Conservation (phyloP, 352 stramenopile genomes). For the Poterioochromonas sp. region DNA sequence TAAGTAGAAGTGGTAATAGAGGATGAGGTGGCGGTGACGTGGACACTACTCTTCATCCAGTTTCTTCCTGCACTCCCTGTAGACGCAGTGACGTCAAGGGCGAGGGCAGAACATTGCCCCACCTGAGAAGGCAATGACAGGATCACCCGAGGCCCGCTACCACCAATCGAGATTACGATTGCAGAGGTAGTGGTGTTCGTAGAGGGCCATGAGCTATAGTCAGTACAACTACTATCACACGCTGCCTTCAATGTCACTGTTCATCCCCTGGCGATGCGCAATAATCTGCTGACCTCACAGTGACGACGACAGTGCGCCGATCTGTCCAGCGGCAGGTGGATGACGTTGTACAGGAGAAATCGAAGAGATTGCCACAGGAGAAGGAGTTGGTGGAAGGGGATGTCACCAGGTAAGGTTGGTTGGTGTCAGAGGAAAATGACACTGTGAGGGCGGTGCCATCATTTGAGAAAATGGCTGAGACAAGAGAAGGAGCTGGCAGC, state of each 20-base stretch:
- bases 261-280: background rate
- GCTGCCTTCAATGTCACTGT: background rate
- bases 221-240: background rate
- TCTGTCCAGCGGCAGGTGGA: background rate
- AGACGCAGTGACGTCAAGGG: background rate
- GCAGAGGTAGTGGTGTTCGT: background rate
- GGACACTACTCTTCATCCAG: too few species aligned
- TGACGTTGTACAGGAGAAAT: background rate
- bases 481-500: background rate
- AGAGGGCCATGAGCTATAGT: background rate
- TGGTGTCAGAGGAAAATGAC: background rate
- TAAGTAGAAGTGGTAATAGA: too few species aligned
- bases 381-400: background rate
- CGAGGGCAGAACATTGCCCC: background rate
- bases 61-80: background rate
- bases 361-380: background rate
- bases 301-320: too few species aligned
- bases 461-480: conserved; percentile 10
- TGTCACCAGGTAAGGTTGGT: too few species aligned
- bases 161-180: background rate
- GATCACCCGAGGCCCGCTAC: background rate
- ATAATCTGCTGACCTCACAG: background rate
- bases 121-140: background rate
- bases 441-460: background rate
- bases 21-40: too few species aligned